Base-by-base conservation (phyloP, 352 stramenopile genomes). In the Globisporangium irregulare region DNA sequence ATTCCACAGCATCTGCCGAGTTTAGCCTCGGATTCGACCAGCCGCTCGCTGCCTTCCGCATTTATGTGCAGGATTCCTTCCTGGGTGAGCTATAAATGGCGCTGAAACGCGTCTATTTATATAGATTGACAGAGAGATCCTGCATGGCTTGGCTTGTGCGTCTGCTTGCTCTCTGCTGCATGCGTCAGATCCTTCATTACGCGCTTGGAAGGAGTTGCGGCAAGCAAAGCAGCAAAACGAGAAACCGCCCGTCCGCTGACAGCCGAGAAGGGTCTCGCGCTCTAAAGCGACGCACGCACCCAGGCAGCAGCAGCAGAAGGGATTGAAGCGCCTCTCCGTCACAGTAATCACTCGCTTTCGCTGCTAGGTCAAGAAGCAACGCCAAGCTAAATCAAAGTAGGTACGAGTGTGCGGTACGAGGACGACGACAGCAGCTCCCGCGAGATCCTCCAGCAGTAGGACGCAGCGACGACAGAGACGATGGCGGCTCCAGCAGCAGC, bases 401-500 rank as follows among this genome's bases (percentile, higher is more conserved):
- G 41, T n/a, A 14, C 54, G 27, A 38, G 54, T 59, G 54, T 43
- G 54, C 12, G 51, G 4, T 10, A 25, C 18, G 27, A 59, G 27
- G 54, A 32, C n/a, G 27, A 59, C 15, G 27, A 29, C 27, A 38
- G 25, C 29, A 34, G 25, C 15, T n/a, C 41, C 41, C 14, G 41
- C n/a, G 15, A 48, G 41, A 20, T 48, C 41, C 8, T 15, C 36
- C 9, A 43, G 8, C 41, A 48, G 41, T n/a, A 48, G 41, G 15
- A n/a, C 41, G 41, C 41, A 63, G 34, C 3, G 3, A 22, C 27
- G 36, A 9, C 41, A 24, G 51, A 54, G 38, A 48, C 68, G 18
- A 62, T 64, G 50, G 59, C 54, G n/a, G 60, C 70, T 27, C 43
- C 70, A 54, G 65, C 59, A 36, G 65, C 59, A 36, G 54, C 59